phyloP scores from a whole-genome alignment of 768 basidiomycete species.

The Lanmaoa pseudosensibilis region DNA sequence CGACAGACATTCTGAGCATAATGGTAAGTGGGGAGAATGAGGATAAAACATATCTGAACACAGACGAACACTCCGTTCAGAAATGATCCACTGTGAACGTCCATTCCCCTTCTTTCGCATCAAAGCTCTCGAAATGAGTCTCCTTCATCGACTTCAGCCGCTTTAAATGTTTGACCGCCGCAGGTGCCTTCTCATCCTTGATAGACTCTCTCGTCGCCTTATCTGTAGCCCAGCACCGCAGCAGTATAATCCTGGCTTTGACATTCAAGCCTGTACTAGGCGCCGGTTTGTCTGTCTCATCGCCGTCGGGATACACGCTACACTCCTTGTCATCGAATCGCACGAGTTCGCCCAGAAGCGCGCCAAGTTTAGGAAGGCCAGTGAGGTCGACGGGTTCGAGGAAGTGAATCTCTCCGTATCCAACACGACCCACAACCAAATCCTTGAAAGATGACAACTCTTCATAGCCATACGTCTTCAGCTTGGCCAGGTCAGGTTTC shows the following conservation, averaged over 20 bases:
- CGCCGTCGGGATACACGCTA: slow-evolving; percentile 89
- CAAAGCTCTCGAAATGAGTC: slow-evolving; percentile 82
- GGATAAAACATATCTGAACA: not conserved
- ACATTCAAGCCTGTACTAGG: slow-evolving; percentile 89
- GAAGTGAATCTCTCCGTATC: slow-evolving; percentile 87
- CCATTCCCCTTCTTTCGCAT: slow-evolving; percentile 83
- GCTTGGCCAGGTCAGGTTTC: slow-evolving; percentile 70
- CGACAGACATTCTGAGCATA: not conserved
- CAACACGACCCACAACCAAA: slow-evolving; percentile 86
- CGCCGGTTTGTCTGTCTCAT: slow-evolving; percentile 81
- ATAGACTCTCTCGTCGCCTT: slow-evolving; percentile 90
- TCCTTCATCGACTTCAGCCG: slow-evolving; percentile 81
- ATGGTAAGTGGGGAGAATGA: not conserved
- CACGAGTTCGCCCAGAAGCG: slow-evolving; percentile 83
- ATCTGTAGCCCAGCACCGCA: slow-evolving; percentile 86
- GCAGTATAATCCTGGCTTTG: slow-evolving; percentile 70
- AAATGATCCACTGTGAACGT: slow-evolving; percentile 94
- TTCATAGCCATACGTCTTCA: slow-evolving; percentile 70
- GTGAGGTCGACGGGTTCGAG: slow-evolving; percentile 84
- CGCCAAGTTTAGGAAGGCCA: slow-evolving; percentile 71
- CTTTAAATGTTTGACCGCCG: slow-evolving; percentile 70
- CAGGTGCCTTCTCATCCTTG: slow-evolving; percentile 75
- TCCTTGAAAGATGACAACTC: slow-evolving; percentile 72
- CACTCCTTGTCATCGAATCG: slow-evolving; percentile 91
- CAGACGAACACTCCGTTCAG: slow-evolving; percentile 37